A percentile compares a stretch with the other conserved stretches of the same genome.
phyloP scores from a whole-genome alignment of 371 early-diverging fungal genomes.

The Entomophthora muscae region DNA sequence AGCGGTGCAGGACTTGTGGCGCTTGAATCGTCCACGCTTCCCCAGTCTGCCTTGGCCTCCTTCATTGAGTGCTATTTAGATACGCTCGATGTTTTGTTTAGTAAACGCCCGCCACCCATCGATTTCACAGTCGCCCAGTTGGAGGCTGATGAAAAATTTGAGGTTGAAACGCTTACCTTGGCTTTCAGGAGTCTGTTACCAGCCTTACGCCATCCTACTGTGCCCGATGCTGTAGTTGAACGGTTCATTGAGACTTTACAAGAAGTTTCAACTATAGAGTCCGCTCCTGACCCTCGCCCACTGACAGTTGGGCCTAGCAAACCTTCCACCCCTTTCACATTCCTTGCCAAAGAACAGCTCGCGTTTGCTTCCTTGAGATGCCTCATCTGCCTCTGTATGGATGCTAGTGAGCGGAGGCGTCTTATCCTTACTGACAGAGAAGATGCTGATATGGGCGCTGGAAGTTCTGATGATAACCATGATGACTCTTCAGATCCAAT shows the following conservation, averaged over 20 bases:
- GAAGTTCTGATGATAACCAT: not conserved
- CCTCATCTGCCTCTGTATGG: constrained; percentile 2
- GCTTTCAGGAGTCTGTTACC: not conserved
- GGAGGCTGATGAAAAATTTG: constrained; percentile 57
- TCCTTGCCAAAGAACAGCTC: constrained; percentile 1
- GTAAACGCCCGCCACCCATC: constrained; percentile 29
- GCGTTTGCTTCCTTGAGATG: not conserved
- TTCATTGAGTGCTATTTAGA: not conserved
- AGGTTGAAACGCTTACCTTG: constrained; percentile 39
- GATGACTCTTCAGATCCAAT: constrained; percentile 2
- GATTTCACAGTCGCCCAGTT: constrained; percentile 43
- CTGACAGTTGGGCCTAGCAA: constrained; percentile 3
- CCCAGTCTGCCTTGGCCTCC: not conserved
- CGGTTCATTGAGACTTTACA: constrained; percentile 35
- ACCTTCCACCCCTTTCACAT: not conserved
- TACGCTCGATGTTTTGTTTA: not conserved
- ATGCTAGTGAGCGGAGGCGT: not conserved
- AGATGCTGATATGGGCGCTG: not conserved
- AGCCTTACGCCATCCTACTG: constrained; percentile 41
- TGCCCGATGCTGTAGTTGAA: constrained; percentile 31
- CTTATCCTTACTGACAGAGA: not conserved
- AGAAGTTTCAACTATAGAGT: constrained; percentile 25
- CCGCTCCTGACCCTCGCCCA: constrained; percentile 14
- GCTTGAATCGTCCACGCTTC: not conserved
- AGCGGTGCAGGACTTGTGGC: not conserved